Conservation (phyloP, 148 eudicot species). For the Amaranthus cruentus region DNA sequence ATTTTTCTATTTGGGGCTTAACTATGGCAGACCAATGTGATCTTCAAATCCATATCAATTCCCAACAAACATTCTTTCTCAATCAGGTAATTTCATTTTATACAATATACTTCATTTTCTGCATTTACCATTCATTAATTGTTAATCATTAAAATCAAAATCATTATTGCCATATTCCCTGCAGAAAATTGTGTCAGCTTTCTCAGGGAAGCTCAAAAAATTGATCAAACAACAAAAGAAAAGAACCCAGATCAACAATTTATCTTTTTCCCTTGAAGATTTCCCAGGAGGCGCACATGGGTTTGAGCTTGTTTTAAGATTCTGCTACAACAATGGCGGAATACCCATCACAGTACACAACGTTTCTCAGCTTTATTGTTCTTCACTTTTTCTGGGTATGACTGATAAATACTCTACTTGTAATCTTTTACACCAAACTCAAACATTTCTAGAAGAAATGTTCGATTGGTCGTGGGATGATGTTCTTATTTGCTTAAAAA, state of each 20-base stretch:
- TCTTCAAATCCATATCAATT: slow-evolving; percentile 59
- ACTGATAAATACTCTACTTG: slow-evolving; percentile 29
- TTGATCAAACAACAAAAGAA: slow-evolving; percentile 50
- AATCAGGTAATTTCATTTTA: slow-evolving; percentile 40
- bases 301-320: slow-evolving; percentile 61
- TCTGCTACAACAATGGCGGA: slow-evolving; percentile 55
- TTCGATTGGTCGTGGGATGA: slow-evolving; percentile 66
- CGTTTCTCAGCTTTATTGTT: slow-evolving; percentile 51
- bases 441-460: slow-evolving; percentile 50
- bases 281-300: slow-evolving; percentile 71
- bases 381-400: slow-evolving; percentile 52
- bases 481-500: slow-evolving; percentile 37
- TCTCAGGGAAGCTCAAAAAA: slow-evolving; percentile 48
- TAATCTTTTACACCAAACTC: slow-evolving; percentile 50
- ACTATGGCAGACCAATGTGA: slow-evolving; percentile 40
- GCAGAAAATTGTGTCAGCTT: slow-evolving; percentile 52
- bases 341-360: slow-evolving; percentile 43
- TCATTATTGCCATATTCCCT: neutral
- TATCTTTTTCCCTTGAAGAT: slow-evolving; percentile 31
- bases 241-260: slow-evolving; percentile 27
- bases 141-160: neutral
- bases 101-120: too few species aligned
- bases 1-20: neutral
- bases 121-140: too few species aligned
- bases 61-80: slow-evolving; percentile 62